Conservation (phyloP, 805 yeast species). For the Lachancea sp. region DNA sequence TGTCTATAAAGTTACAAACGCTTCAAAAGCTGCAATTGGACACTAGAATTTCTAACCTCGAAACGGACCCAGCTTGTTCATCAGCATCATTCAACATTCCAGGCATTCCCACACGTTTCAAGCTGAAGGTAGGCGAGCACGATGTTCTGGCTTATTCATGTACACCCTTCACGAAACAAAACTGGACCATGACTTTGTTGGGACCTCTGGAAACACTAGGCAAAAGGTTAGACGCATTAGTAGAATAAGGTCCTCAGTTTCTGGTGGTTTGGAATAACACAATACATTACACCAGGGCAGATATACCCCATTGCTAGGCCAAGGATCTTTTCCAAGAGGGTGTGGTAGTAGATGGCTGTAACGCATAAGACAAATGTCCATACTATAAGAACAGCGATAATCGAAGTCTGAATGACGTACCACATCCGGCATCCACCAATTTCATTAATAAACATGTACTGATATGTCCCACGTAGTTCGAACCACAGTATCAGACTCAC, state of each 20-base stretch:
- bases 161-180: constrained; percentile 9
- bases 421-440: neutral
- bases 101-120: constrained; percentile 7
- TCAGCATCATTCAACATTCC: neutral
- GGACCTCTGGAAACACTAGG: constrained; percentile 23
- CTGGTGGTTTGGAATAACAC: constrained; percentile 18
- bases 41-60: constrained; percentile 14
- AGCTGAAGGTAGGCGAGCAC: constrained; percentile 16
- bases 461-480: constrained; percentile 25
- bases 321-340: constrained; percentile 61
- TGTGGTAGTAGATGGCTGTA: constrained; percentile 81
- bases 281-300: constrained; percentile 44
- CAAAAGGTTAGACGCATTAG: constrained; percentile 4
- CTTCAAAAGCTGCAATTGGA: constrained; percentile 14
- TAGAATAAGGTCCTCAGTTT: constrained; percentile 10
- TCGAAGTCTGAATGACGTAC: constrained; percentile 12
- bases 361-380: constrained; percentile 60
- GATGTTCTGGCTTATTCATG: constrained; percentile 17
- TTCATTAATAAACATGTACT: constrained; percentile 8
- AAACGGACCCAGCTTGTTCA: constrained; percentile 14
- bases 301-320: constrained; percentile 63
- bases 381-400: constrained; percentile 18
- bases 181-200: constrained; percentile 15
- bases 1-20: constrained; percentile 13
- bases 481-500: constrained; percentile 38